These are phyloP conservation scores for Esteya vermicola DNA, from an alignment of 2,329 filamentous ascomycete genomes.

Conservation along the genomic window DNA sequence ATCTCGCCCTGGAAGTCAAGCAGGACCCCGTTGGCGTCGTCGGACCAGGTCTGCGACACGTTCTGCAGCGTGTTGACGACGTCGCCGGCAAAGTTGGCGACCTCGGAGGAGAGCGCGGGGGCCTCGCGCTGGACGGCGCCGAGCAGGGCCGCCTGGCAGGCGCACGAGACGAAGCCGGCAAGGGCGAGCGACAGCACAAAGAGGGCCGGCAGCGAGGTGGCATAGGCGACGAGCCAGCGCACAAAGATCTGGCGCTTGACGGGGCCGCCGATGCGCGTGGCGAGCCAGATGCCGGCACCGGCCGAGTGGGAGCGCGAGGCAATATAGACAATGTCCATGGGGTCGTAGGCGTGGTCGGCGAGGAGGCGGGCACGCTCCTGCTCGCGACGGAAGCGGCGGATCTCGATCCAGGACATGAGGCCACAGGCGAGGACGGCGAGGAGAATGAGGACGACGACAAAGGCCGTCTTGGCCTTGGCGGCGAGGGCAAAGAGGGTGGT, in stretches of 20 bases:
- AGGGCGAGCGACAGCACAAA: conserved; percentile 73
- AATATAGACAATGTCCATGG: conserved; percentile 81
- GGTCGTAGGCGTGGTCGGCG: conserved; percentile 52
- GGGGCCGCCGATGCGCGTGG: conserved; percentile 29
- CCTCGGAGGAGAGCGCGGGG: conserved; percentile 58
- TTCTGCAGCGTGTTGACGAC: conserved; percentile 60
- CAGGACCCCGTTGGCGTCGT: conserved; percentile 61
- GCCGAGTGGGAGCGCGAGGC: conserved; percentile 68
- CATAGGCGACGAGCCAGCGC: conserved; percentile 76
- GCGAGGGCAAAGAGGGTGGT: conserved; percentile 51
- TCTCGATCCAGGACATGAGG: conserved; percentile 70
- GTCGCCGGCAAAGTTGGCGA: conserved; percentile 65
- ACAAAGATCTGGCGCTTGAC: conserved; percentile 55
- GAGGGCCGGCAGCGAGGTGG: conserved; percentile 72
- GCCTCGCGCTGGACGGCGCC: conserved; percentile 59
- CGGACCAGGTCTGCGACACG: conserved; percentile 63
- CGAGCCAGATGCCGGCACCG: conserved; percentile 54
- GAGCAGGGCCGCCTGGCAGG: conserved; percentile 73
- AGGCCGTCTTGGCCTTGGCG: conserved; percentile 55
- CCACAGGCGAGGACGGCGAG: conserved; percentile 59
- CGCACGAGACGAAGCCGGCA: conserved; percentile 67
- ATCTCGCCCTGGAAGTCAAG: conserved; percentile 40
- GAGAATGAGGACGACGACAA: conserved; percentile 59
- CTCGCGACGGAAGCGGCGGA: conserved; percentile 61
- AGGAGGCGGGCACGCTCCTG: conserved; percentile 51